Evolutionary conservation across 1,284 basidiomycete species (phyloP).

Genomic region (Megacollybia platyphylla): DNA sequence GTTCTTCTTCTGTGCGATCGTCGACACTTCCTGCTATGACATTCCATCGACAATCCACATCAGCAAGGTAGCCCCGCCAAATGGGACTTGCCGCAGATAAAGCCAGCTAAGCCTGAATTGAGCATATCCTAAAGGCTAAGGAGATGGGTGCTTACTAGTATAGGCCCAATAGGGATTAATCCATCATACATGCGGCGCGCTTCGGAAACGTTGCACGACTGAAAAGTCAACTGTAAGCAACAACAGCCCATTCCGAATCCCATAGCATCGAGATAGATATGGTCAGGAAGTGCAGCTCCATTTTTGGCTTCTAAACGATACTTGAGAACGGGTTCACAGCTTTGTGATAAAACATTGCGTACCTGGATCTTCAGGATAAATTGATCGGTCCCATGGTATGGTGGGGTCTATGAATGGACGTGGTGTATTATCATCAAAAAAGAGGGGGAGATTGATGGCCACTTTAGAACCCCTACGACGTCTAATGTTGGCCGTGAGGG

Average conservation of each 20-base stretch:
- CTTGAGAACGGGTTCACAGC: not conserved
- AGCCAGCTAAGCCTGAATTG: constrained; percentile 56
- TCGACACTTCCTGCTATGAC: constrained; percentile 96
- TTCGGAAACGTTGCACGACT: constrained; percentile 87
- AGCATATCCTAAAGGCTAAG: constrained; percentile 1
- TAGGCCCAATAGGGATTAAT: constrained; percentile 86
- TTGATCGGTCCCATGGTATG: constrained; percentile 72
- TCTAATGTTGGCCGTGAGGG: constrained; percentile 92
- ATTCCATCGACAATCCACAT: constrained; percentile 98
- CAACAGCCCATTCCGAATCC: constrained; percentile 99
- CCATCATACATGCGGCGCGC: constrained; percentile 92
- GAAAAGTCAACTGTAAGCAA: constrained; percentile 96
- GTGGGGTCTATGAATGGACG: constrained; percentile 84
- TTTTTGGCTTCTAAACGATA: constrained; percentile 64
- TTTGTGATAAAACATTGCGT: constrained; percentile 7
- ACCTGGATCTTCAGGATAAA: constrained; percentile 79
- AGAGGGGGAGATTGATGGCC: constrained; percentile 91
- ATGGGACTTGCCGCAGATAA: constrained; percentile 89
- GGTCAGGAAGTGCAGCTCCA: constrained; percentile 78
- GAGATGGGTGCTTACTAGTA: constrained; percentile 52
- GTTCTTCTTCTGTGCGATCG: constrained; percentile 90
- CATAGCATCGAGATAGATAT: constrained; percentile 99
- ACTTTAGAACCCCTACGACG: constrained; percentile 87
- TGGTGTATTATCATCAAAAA: constrained; percentile 80
- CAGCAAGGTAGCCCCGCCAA: constrained; percentile 89